phyloP scores from a whole-genome alignment of 192 early-diverging fungal species.

The Borealophlyctis nickersoniae region DNA sequence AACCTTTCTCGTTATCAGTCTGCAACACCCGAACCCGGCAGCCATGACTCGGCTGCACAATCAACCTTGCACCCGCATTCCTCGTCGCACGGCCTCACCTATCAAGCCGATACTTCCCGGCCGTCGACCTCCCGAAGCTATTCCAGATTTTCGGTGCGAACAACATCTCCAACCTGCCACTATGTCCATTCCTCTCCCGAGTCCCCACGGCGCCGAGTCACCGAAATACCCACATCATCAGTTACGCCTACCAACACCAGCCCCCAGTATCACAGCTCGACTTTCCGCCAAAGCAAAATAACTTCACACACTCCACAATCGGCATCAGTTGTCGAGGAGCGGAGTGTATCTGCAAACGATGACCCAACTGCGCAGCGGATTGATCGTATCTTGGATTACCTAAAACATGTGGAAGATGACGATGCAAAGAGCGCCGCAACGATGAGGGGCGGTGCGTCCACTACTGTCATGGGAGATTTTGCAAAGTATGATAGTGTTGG shows the following conservation, averaged over 20 bases:
- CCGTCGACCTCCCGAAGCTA: no score
- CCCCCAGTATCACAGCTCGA: background rate
- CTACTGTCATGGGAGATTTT: conserved; percentile 4
- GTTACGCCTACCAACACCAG: background rate
- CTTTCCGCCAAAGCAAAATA: background rate
- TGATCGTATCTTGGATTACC: conserved; percentile 46
- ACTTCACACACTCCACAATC: background rate
- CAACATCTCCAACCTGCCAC: background rate
- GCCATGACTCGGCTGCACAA: no score
- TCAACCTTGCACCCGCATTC: no score
- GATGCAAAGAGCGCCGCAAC: conserved; percentile 14
- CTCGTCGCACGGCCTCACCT: no score
- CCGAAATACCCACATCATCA: background rate
- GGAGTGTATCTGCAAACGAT: conserved; percentile 5
- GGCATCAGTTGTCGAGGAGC: background rate
- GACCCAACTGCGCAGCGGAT: conserved; percentile 35
- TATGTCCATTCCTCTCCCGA: background rate
- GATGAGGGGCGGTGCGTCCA: conserved; percentile 8
- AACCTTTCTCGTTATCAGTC: no score
- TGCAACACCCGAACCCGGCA: no score
- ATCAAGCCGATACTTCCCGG: no score
- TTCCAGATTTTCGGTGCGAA: no score
- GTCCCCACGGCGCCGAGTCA: background rate
- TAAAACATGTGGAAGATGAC: conserved; percentile 46
- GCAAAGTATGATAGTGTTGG: conserved; percentile 8